Conservation (phyloP, 148 eudicot species). For the Vaccinium macrocarpon region DNA sequence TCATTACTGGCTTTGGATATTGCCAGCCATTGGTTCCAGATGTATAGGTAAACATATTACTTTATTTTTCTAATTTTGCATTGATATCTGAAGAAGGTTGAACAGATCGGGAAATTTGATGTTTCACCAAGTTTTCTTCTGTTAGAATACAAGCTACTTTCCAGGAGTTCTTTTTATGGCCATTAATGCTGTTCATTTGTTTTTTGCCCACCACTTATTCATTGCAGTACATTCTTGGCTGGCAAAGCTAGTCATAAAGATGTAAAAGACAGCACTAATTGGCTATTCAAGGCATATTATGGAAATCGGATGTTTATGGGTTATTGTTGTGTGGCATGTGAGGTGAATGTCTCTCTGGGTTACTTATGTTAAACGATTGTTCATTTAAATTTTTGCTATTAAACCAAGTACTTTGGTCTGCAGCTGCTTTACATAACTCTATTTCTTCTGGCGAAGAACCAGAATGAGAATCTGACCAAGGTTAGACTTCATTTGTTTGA, state of each 20-base stretch:
- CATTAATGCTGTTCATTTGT: neutral
- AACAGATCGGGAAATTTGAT: neutral
- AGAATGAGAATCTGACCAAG: slow-evolving; percentile 53
- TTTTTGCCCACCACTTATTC: slow-evolving; percentile 18
- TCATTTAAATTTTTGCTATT: neutral
- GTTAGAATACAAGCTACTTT: neutral
- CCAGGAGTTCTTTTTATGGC: neutral
- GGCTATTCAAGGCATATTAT: slow-evolving; percentile 87
- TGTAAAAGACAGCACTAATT: slow-evolving; percentile 84
- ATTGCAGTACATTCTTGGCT: slow-evolving; percentile 83
- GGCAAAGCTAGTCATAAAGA: slow-evolving; percentile 94
- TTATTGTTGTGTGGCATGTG: slow-evolving; percentile 93
- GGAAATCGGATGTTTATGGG: slow-evolving; percentile 88
- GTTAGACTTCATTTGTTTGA: slow-evolving; percentile 38
- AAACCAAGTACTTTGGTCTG: neutral
- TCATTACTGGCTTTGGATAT: slow-evolving; percentile 91
- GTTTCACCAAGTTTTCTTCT: neutral
- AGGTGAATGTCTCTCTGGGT: slow-evolving; percentile 39
- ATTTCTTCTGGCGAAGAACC: slow-evolving; percentile 71
- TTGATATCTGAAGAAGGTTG: slow-evolving; percentile 4
- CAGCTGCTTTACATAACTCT: slow-evolving; percentile 87
- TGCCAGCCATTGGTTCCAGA: slow-evolving; percentile 97
- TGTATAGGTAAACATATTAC: slow-evolving; percentile 72
- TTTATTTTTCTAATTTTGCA: neutral
- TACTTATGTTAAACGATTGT: neutral